Base-by-base conservation (phyloP, 108 stramenopile genomes). In the Parietichytrium sp. region DNA sequence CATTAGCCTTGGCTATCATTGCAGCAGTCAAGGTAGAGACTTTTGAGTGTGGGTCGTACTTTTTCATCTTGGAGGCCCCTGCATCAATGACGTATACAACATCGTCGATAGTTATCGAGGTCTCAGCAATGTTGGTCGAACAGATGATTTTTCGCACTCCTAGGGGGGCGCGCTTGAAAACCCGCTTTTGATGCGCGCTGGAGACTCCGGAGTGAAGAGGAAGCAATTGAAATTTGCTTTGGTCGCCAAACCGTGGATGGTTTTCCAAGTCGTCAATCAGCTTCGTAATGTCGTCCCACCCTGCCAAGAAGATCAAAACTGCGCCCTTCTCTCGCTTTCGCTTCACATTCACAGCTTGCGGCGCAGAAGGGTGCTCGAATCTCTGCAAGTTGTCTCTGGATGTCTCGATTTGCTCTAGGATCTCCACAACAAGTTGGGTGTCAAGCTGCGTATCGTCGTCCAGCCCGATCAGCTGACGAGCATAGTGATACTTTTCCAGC, bases 51-150 rank as follows among this genome's bases (percentile, higher is more conserved):
- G 92, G 78, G 87, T 88, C 84, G 52, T 87, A 82, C 16, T 78
- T 54, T 51, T 86, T 84, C 33, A 87, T 72, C 72, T 84, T 83
- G 84, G 54, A 83, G 18, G 79, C 84, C 16, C 90, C 90, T 1
- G 18, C 2, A 50, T 82, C 81, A 61, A 81, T 38, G n/a, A 86
- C 83, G 54, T 82, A 51, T 51, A 78, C 72, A 42, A 84, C 84
- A 89, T 97, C 97, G 31, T 93, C 92, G 83, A 99, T 96, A 23
- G 98, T 99, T 52, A 98, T 92, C 51, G 92, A 93, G 4, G 95
- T 96, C 87, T 96, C 96, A 0, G 94, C 94, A 38, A 97, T 95
- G 86, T 95, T 96, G 12, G 94, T 96, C 6, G 93, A 88, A 23
- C 95, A 83, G 29, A 93, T 88, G 55, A 96, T 90, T 81, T 96